Percentiles rank a stretch among this genome's conserved stretches.
Evolutionary conservation across 2,329 filamentous ascomycete genomes (phyloP).

Genomic region (Arthroderma uncinatum): DNA sequence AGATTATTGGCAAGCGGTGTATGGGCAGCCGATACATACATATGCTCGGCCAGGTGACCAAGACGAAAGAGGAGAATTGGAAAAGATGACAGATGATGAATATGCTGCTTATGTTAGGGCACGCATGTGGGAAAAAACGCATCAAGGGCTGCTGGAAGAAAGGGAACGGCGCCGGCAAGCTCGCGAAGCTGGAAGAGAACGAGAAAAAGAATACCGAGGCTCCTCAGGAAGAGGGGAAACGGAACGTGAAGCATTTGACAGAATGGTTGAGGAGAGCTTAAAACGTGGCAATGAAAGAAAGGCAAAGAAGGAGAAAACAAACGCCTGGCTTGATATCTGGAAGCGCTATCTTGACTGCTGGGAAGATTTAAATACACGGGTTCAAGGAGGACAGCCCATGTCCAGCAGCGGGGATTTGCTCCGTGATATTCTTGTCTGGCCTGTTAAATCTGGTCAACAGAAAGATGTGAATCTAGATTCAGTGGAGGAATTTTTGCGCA

Average conservation of each 20-base stretch:
- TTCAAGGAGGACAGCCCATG: slow-evolving; percentile 12
- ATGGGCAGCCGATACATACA: slow-evolving; percentile 83
- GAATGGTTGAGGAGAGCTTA: slow-evolving; percentile 59
- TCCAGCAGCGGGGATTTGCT: slow-evolving; percentile 16
- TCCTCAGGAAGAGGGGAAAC: slow-evolving; percentile 21
- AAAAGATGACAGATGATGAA: slow-evolving; percentile 85
- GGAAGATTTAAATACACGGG: slow-evolving; percentile 38
- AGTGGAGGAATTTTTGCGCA: slow-evolving; percentile 59
- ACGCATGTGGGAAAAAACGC: slow-evolving; percentile 92
- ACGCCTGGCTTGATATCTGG: slow-evolving; percentile 49
- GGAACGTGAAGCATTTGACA: slow-evolving; percentile 39
- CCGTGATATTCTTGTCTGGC: slow-evolving; percentile 55
- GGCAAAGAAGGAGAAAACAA: slow-evolving; percentile 32
- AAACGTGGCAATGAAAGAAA: slow-evolving; percentile 54
- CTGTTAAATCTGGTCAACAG: slow-evolving; percentile 51
- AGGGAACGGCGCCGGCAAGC: slow-evolving; percentile 50
- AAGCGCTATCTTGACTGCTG: slow-evolving; percentile 53
- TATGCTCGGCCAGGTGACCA: slow-evolving; percentile 48
- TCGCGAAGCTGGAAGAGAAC: slow-evolving; percentile 38
- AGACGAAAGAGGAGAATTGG: slow-evolving; percentile 49
- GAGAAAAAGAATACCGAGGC: slow-evolving; percentile 24
- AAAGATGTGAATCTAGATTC: slow-evolving; percentile 47
- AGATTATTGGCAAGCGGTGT: slow-evolving; percentile 90
- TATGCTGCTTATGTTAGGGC: slow-evolving; percentile 75
- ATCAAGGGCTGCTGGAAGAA: slow-evolving; percentile 72